Base-by-base conservation (phyloP, 306 rosid genomes). In the Begonia fuchsioides region DNA sequence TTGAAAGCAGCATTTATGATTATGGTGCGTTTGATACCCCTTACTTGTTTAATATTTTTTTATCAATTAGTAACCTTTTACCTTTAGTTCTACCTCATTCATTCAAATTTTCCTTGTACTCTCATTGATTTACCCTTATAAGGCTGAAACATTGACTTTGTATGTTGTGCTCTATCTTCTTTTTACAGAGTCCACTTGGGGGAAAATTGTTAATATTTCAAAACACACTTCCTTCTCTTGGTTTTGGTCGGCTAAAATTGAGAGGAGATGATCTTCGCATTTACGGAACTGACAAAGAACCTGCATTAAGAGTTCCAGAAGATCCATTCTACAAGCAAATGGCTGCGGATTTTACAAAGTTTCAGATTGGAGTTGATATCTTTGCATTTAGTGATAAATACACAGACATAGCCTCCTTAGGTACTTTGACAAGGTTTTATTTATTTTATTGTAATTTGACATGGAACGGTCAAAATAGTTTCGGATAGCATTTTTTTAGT, bases 291-390 rank as follows among this genome's bases (percentile, higher is more conserved):
- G 98, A 92, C 68, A 92, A 82, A 73, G 98, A 92, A 60, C 86
- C 85, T 61, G 69, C 62, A 35, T 56, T 79, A 53, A 82, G 98
- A 65, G 59, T 85, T 55, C 94, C 98, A 0, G 96, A 92, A 69
- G 98, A 92, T 75, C 98, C 94, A 51, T 82, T 86, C 63, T 92
- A 92, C 78, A 92, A 92, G 76, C 98, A 92, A 68, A 85, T 92
- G 98, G 98, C 98, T 58, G 98, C 98, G 32, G 98, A 92, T 69
- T 80, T 92, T 68, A 77, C 94, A 32, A 92, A 92, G 68, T 77
- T 60, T 76, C 98, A 92, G 71, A 92, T 92, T 63, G 83, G 85
- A 51, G 81, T 70, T 44, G 71, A 92, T 60, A 63, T 92, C 15
- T 92, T 72, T 72, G 86, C 94, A 52, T 82, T 92, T 68, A 85